phyloP scores from a whole-genome alignment of 768 basidiomycete genomes.

The Phylloporus arenicola region DNA sequence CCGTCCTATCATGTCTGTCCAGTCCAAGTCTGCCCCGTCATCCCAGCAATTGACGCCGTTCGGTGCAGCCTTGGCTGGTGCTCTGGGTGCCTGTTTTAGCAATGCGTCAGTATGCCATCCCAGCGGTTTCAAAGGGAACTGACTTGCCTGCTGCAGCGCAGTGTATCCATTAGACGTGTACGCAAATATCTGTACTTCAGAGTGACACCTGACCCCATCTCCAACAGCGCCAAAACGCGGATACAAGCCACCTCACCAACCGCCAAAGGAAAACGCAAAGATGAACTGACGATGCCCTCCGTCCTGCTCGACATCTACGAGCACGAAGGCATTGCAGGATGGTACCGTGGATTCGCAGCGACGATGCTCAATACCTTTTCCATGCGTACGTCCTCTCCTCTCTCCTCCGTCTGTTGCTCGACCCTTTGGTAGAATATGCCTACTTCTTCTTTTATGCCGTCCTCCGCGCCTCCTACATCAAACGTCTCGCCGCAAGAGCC shows the following conservation, averaged over 20 bases:
- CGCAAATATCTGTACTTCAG: not conserved
- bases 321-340: slow-evolving; percentile 76
- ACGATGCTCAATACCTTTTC: slow-evolving; percentile 99
- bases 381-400: slow-evolving; percentile 55
- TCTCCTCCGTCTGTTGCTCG: not conserved
- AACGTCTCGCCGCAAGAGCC: slow-evolving; percentile 54
- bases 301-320: slow-evolving; percentile 68
- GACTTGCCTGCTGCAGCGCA: slow-evolving; percentile 41
- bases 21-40: slow-evolving; percentile 48
- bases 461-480: slow-evolving; percentile 78
- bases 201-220: slow-evolving; percentile 6
- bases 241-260: slow-evolving; percentile 75
- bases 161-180: slow-evolving; percentile 96
- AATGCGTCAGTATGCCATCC: slow-evolving; percentile 64
- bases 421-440: slow-evolving; percentile 72
- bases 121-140: slow-evolving; percentile 2
- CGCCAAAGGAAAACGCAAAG: slow-evolving; percentile 48
- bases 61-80: slow-evolving; percentile 86
- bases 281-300: slow-evolving; percentile 50
- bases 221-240: slow-evolving; percentile 79
- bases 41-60: slow-evolving; percentile 72
- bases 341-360: slow-evolving; percentile 89
- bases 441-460: slow-evolving; percentile 99
- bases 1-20: slow-evolving; percentile 30
- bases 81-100: slow-evolving; percentile 88